These are phyloP conservation scores for Spergularia azorica DNA, from an alignment of 179 eudicot species.

Conservation along the genomic window DNA sequence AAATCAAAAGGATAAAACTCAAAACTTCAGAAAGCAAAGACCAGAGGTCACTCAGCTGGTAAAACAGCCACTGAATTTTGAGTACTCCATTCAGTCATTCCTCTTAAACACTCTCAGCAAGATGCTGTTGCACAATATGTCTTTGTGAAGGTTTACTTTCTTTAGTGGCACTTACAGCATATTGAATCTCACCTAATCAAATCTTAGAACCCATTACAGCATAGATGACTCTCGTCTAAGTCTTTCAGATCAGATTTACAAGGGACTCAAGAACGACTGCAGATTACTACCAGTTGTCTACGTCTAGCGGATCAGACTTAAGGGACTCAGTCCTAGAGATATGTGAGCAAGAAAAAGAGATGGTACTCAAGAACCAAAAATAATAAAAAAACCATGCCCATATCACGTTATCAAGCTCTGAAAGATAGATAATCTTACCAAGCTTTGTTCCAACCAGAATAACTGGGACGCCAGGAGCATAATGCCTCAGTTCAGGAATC, in stretches of 20 bases:
- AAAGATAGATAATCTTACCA: conserved; percentile 29
- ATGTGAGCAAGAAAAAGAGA: neutral
- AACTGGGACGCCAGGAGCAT: conserved; percentile 49
- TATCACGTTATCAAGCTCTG: neutral
- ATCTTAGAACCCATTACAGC: too few relatives aligned
- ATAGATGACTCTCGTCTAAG: too few relatives aligned
- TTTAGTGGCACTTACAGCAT: neutral
- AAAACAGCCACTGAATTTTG: neutral
- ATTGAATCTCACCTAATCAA: neutral
- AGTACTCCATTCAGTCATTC: too few relatives aligned
- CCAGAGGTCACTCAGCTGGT: neutral
- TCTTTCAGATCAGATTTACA: too few relatives aligned
- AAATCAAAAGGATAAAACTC: neutral
- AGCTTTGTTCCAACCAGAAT: conserved; percentile 53
- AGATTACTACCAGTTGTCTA: too few relatives aligned
- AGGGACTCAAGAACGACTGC: too few relatives aligned
- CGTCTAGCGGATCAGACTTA: too few relatives aligned
- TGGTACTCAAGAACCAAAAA: neutral
- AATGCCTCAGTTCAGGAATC: conserved; percentile 51
- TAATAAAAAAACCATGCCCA: neutral
- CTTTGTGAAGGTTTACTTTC: neutral
- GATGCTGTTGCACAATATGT: neutral
- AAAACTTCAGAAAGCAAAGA: conserved; percentile 1
- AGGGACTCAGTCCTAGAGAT: too few relatives aligned
- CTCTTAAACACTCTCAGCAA: too few relatives aligned